Percentiles rank a stretch among this genome's conserved stretches.
phyloP scores from a whole-genome alignment of 2,329 filamentous ascomycete genomes.

The Stagonosporopsis tanaceti region DNA sequence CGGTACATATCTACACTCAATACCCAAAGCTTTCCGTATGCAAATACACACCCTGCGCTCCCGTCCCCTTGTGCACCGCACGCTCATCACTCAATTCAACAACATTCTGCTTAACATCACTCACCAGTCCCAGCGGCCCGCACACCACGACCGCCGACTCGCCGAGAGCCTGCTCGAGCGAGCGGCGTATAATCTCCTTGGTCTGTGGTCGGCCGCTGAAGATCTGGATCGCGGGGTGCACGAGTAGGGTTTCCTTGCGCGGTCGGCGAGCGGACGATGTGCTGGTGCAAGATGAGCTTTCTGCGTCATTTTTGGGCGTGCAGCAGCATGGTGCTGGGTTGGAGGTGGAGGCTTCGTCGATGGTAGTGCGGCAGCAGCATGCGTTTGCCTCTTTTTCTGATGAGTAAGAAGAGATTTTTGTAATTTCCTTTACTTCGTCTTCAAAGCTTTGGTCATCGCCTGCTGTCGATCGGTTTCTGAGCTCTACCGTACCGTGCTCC shows the following conservation, averaged over 20 bases:
- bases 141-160: conserved; percentile 71
- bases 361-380: conserved; percentile 60
- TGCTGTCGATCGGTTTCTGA: conserved; percentile 17
- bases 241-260: conserved; percentile 24
- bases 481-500: conserved; percentile 31
- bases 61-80: conserved; percentile 72
- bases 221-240: conserved; percentile 49
- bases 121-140: conserved; percentile 63
- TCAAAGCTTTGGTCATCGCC: conserved; percentile 29
- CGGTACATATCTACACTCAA: conserved; percentile 23
- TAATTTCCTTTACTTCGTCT: conserved; percentile 25
- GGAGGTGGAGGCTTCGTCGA: conserved; percentile 47
- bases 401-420: conserved; percentile 3
- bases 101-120: conserved; percentile 63
- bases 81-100: conserved; percentile 69
- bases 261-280: conserved; percentile 19
- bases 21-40: conserved; percentile 67
- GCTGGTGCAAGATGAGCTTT: conserved; percentile 12
- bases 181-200: conserved; percentile 60
- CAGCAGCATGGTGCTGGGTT: conserved; percentile 25
- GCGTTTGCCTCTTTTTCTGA: conserved; percentile 30
- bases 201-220: conserved; percentile 62
- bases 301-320: background rate
- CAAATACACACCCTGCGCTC: conserved; percentile 69
- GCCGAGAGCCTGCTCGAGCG: conserved; percentile 66